Conservation (phyloP, 164 flowering plant genomes). For the Vitis riparia region DNA sequence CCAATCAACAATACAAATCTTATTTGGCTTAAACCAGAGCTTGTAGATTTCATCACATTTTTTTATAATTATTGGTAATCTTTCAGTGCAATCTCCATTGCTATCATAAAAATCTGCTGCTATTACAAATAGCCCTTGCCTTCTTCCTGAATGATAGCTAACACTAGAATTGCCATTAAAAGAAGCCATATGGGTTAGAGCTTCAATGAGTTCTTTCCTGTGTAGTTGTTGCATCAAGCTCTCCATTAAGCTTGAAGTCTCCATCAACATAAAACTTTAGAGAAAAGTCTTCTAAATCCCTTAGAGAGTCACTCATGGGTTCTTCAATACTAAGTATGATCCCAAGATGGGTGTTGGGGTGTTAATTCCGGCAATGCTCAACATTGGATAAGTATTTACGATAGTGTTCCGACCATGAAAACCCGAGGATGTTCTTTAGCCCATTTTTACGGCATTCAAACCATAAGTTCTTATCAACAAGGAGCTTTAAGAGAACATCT, state of each 20-base stretch:
- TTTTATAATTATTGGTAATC: slow-evolving; percentile 33
- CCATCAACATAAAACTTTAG: slow-evolving; percentile 65
- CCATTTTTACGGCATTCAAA: slow-evolving; percentile 68
- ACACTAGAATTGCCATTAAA: slow-evolving; percentile 22
- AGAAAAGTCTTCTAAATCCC: slow-evolving; percentile 76
- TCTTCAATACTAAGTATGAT: no score
- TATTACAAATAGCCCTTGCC: slow-evolving; percentile 58
- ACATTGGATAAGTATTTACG: slow-evolving; percentile 9
- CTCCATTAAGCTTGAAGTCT: slow-evolving; percentile 59
- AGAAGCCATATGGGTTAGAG: slow-evolving; percentile 33
- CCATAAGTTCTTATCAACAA: slow-evolving; percentile 71
- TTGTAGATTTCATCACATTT: slow-evolving; percentile 40
- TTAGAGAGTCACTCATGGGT: slow-evolving; percentile 44
- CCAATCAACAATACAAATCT: slow-evolving; percentile 65
- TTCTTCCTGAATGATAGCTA: slow-evolving; percentile 55
- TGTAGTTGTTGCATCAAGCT: slow-evolving; percentile 40
- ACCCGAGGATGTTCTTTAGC: slow-evolving; percentile 65
- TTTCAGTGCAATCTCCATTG: slow-evolving; percentile 30
- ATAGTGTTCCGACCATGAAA: slow-evolving; percentile 88
- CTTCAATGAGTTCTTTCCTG: slow-evolving; percentile 60
- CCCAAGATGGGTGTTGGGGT: no score
- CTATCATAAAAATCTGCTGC: slow-evolving; percentile 55
- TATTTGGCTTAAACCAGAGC: slow-evolving; percentile 27
- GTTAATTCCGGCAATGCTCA: no score
- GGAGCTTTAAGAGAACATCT: slow-evolving; percentile 79